Conservation (phyloP, 2,329 filamentous ascomycete genomes). For the Proliferodiscus dingleyae region DNA sequence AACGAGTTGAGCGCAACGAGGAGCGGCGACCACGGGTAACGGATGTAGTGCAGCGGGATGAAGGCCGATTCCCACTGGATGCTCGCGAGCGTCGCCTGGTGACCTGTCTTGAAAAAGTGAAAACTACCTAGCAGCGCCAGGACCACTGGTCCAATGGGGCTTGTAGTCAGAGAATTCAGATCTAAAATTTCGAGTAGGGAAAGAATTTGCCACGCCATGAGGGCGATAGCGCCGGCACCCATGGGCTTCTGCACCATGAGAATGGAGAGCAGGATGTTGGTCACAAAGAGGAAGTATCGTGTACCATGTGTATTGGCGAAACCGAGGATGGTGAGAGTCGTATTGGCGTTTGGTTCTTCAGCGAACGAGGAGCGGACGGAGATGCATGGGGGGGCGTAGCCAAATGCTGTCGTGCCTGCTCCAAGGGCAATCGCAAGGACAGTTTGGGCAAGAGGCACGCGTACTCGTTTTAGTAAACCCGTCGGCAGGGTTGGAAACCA, state of each 20-base stretch:
- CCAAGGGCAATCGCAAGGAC: slow-evolving; percentile 75
- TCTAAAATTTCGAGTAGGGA: slow-evolving; percentile 65
- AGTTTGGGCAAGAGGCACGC: slow-evolving; percentile 74
- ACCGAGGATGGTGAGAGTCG: slow-evolving; percentile 73
- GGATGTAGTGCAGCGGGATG: slow-evolving; percentile 75
- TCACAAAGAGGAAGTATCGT: slow-evolving; percentile 77
- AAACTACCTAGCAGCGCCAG: slow-evolving; percentile 87
- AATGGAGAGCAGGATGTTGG: slow-evolving; percentile 72
- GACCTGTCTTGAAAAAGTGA: slow-evolving; percentile 96
- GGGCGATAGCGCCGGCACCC: slow-evolving; percentile 76
- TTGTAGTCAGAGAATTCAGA: slow-evolving; percentile 54
- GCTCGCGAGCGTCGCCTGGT: slow-evolving; percentile 79
- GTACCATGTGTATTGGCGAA: slow-evolving; percentile 92
- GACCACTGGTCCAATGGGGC: slow-evolving; percentile 76
- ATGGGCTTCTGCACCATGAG: slow-evolving; percentile 89
- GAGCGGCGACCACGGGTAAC: slow-evolving; percentile 85
- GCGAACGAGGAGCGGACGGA: slow-evolving; percentile 53
- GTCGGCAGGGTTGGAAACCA: slow-evolving; percentile 63
- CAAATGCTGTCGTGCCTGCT: slow-evolving; percentile 78
- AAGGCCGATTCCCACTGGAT: slow-evolving; percentile 98
- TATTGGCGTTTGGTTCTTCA: slow-evolving; percentile 25
- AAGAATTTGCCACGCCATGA: slow-evolving; percentile 85
- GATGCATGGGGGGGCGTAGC: slow-evolving; percentile 81
- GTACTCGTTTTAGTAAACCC: slow-evolving; percentile 64
- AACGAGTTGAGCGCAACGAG: slow-evolving; percentile 82